phyloP scores from a whole-genome alignment of 140 eudicot genomes.

The Flaveria floridana region DNA sequence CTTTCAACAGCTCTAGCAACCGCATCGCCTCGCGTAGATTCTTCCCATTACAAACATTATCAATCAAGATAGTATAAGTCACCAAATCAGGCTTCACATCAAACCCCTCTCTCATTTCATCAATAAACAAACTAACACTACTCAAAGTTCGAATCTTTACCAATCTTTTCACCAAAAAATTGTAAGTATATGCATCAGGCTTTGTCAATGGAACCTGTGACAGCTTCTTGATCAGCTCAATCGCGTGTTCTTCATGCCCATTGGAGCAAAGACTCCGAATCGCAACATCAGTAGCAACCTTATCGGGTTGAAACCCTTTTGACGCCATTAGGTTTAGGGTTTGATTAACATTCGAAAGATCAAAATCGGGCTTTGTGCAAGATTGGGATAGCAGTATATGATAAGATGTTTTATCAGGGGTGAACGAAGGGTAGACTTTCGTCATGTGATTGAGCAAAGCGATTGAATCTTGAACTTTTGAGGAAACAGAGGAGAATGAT shows the following conservation, averaged over 20 bases:
- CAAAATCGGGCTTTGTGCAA: constrained; percentile 39
- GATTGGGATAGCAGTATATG: constrained; percentile 54
- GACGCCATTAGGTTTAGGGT: constrained; percentile 54
- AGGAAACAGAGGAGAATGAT: constrained; percentile 51
- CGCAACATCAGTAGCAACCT: constrained; percentile 68
- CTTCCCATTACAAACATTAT: constrained; percentile 84
- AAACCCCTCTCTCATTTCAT: constrained; percentile 55
- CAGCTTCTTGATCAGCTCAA: constrained; percentile 54
- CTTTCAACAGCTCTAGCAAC: constrained; percentile 54
- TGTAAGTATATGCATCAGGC: constrained; percentile 65
- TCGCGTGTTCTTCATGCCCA: constrained; percentile 56
- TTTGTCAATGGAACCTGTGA: constrained; percentile 40
- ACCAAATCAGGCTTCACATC: constrained; percentile 73
- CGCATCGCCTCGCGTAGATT: constrained; percentile 82
- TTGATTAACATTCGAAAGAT: constrained; percentile 37
- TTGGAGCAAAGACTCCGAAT: constrained; percentile 62
- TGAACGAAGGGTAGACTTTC: constrained; percentile 53
- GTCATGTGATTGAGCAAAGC: constrained; percentile 62
- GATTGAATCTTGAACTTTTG: constrained; percentile 44
- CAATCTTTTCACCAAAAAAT: constrained; percentile 59
- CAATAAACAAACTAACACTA: constrained; percentile 48
- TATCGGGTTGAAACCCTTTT: constrained; percentile 63
- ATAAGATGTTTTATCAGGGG: constrained; percentile 62
- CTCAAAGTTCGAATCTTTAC: constrained; percentile 47
- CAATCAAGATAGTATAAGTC: constrained; percentile 86